Evolutionary conservation across 2,329 filamentous ascomycete genomes (phyloP).

Genomic region (Colletotrichum sp.): DNA sequence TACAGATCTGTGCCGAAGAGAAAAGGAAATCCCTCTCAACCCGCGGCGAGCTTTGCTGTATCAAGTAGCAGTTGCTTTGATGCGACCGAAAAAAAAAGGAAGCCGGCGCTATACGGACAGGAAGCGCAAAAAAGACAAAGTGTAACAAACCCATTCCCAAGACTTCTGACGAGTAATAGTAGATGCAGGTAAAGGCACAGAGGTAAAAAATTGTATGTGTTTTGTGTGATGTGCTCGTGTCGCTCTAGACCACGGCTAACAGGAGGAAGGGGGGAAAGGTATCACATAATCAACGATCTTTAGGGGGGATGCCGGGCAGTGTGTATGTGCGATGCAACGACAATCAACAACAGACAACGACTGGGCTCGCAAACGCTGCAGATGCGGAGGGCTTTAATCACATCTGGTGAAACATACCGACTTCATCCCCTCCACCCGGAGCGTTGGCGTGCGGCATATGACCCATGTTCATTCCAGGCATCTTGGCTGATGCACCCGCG

Average conservation of each 20-base stretch:
- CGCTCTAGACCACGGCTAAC: conserved; percentile 19
- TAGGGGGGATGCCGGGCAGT: conserved; percentile 19
- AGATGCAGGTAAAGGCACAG: conserved; percentile 19
- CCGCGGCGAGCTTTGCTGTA: conserved; percentile 38
- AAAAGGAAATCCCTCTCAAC: conserved; percentile 40
- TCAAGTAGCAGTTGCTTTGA: conserved; percentile 35
- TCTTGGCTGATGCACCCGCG: conserved; percentile 61
- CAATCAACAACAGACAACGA: conserved; percentile 23
- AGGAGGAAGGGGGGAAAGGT: conserved; percentile 29
- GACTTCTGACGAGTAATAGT: conserved; percentile 20
- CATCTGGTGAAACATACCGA: conserved; percentile 98
- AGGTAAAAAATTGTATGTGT: conserved; percentile 16
- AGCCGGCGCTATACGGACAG: conserved; percentile 20
- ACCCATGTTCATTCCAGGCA: conserved; percentile 72
- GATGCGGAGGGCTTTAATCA: conserved; percentile 55
- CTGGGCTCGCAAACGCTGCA: conserved; percentile 39
- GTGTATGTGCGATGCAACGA: conserved; percentile 26
- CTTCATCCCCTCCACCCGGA: conserved; percentile 77
- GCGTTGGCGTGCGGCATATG: conserved; percentile 74
- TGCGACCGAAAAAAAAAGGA: conserved; percentile 35
- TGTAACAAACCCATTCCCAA: conserved; percentile 36
- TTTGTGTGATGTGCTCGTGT: conserved; percentile 17
- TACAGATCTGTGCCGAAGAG: conserved; percentile 53
- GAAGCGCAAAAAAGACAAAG: conserved; percentile 24
- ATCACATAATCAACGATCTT: conserved; percentile 32